Base-by-base conservation (phyloP, 2,329 filamentous ascomycete species). In the Clathrospora elynae region DNA sequence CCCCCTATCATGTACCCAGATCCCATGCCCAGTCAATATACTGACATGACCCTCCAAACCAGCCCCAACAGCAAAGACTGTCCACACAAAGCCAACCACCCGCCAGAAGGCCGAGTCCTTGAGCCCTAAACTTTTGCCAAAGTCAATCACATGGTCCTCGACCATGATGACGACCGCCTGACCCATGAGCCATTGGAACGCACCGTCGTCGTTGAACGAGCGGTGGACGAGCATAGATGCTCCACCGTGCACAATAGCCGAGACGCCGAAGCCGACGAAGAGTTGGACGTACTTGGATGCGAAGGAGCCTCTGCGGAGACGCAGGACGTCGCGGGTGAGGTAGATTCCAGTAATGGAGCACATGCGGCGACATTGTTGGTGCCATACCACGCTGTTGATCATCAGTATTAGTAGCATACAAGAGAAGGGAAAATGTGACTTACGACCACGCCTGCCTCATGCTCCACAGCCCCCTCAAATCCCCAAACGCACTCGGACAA, bases 261-360 rank as follows among this genome's bases (percentile, higher is more conserved):
- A 62, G 5, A 61, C 20, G 2, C 43, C 41, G 35, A 68, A 68
- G 1, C 43, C 51, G 0, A 48, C 25, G 25, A 64, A 64, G 4
- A 67, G 55, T 45, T 67, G 63, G 1, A 63, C 13, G 26, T 67
- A 67, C 23, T 57, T 64, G 1, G 61, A 67, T 1, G 40, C 48
- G n/a, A 64, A 65, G 0, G 55, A 53, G 1, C 64, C 63, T 23
- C 58, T 63, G 1, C 24, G 42, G 4, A 66, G 43, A 5, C 35
- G 30, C 2, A 68, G 30, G 0, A 57, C 28, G 31, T 67, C 49
- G 1, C 55, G 47, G 1, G 54, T 53, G 7, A 66, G 12, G 14
- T 41, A 58, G 1, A 53, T 49, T 2, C 53, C 47, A 0, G 51
- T 52, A 1, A 47, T 40, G 1, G 53, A 54, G 38, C 58, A 61